These are phyloP conservation scores for Crithidia acanthocephali DNA, from an alignment of 208 protist species.

Conservation along the genomic window DNA sequence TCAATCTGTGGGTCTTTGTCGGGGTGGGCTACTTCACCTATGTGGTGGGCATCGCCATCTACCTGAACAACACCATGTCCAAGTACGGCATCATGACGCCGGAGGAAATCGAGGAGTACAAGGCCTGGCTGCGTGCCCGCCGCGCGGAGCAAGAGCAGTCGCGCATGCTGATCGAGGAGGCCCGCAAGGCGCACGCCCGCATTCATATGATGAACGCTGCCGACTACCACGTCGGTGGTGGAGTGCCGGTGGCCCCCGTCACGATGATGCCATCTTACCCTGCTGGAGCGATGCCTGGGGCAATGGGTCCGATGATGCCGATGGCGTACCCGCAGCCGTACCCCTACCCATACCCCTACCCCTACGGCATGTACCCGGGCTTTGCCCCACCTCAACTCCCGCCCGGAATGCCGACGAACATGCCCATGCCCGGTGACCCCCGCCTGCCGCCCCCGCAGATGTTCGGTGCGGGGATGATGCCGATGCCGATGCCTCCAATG, in stretches of 20 bases:
- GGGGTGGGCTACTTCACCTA: conserved; percentile 60
- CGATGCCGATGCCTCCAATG: conserved; percentile 4
- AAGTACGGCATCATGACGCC: conserved; percentile 84
- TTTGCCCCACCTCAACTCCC: background rate
- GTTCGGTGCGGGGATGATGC: conserved; percentile 30
- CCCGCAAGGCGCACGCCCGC: conserved; percentile 54
- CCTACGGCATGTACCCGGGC: conserved; percentile 2
- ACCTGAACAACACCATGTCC: conserved; percentile 70
- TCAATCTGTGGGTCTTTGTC: conserved; percentile 63
- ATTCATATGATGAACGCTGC: conserved; percentile 48
- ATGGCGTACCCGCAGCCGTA: conserved; percentile 9
- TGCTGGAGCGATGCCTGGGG: background rate
- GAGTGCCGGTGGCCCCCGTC: conserved; percentile 3
- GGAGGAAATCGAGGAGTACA: conserved; percentile 77
- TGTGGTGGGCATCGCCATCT: conserved; percentile 48
- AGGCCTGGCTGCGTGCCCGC: conserved; percentile 58
- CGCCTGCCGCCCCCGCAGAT: conserved; percentile 28
- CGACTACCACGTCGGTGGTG: conserved; percentile 19
- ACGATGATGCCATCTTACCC: conserved; percentile 18
- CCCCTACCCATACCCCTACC: conserved; percentile 15
- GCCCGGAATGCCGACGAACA: background rate
- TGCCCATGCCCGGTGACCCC: background rate
- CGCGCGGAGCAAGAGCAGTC: conserved; percentile 49
- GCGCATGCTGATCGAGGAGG: conserved; percentile 49
- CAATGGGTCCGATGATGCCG: conserved; percentile 6